These are phyloP conservation scores for Samsoniella hepiali DNA, from an alignment of 2,329 filamentous ascomycete species.

Conservation along the genomic window DNA sequence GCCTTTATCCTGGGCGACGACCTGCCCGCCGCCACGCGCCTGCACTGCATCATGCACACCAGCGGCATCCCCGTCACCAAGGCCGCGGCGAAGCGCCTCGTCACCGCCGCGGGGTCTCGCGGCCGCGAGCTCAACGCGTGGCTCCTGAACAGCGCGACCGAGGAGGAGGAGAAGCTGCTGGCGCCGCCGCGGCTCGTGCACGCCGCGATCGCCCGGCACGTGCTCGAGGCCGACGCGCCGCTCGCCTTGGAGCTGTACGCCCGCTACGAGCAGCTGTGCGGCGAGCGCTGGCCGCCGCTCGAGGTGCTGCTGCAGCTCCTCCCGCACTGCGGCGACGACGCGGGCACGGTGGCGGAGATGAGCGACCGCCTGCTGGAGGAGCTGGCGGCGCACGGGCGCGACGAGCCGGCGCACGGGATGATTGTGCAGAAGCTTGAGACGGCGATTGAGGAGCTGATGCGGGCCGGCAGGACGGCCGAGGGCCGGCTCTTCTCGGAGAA, in stretches of 20 bases:
- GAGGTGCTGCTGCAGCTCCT: slow-evolving; percentile 9
- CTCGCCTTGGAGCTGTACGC: background rate
- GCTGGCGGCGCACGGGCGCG: background rate
- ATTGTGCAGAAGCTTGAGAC: background rate
- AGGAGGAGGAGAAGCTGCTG: background rate
- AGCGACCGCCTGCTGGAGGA: slow-evolving; percentile 1
- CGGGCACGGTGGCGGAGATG: background rate
- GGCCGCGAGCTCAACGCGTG: slow-evolving; percentile 1
- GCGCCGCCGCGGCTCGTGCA: slow-evolving; percentile 9
- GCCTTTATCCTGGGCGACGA: slow-evolving; percentile 62
- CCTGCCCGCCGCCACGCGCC: slow-evolving; percentile 62
- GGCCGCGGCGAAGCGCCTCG: background rate
- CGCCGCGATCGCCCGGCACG: background rate
- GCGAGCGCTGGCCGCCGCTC: slow-evolving; percentile 1
- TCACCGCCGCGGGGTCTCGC: slow-evolving; percentile 23
- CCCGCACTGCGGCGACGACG: background rate
- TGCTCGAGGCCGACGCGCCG: background rate
- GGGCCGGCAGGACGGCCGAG: background rate
- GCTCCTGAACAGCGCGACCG: background rate
- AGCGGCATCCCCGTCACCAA: slow-evolving; percentile 20
- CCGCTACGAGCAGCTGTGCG: slow-evolving; percentile 5
- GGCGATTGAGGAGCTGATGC: background rate
- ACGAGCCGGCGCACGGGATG: background rate
- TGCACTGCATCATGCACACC: slow-evolving; percentile 70
- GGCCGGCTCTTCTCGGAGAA: background rate